Base-by-base conservation (phyloP, 768 basidiomycete genomes). In the Amanita thiersii region DNA sequence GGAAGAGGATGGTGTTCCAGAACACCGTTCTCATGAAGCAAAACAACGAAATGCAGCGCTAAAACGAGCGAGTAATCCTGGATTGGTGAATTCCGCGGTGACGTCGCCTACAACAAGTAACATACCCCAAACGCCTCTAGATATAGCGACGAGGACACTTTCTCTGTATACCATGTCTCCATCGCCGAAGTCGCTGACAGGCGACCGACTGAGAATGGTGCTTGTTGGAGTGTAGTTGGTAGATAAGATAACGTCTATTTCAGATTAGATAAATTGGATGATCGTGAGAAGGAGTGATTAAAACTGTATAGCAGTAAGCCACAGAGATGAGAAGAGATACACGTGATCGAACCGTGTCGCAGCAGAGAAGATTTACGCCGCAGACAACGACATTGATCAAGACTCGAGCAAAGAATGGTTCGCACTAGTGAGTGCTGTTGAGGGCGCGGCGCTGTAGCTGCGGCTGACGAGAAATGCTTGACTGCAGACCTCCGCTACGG, bases 401-500 rank as follows among this genome's bases (percentile, higher is more conserved):
- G 72, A 79, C 69, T 52, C 64, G 62, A 64, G 61, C 65, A 62
- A 56, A 73, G 63, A 72, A 88, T 89, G 86, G 72, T 69, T 60
- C 81, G 86, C 58, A 76, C 69, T 63, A 80, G 86, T 86, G 66
- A 68, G 84, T 71, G 37, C 9, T 18, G 31, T 24, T n/a, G 40
- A 45, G 34, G 23, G 15, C 12, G 41, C 40, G 39, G 47, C n/a
- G 51, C 52, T 45, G 39, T 41, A 37, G 43, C 41, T 14, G 29
- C 51, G 20, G 33, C 12, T 37, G 38, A 40, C 32, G 14, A 4
- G 12, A n/a, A n/a, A n/a, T n/a, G n/a, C n/a, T 45, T 38, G 28
- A 42, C 46, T 24, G 20, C 46, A 96, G 92, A 93, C 68, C 63
- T 89, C 58, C 85, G 88, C 58, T 69, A 69, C 63, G 93, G 93